Base-by-base conservation (phyloP, 2,329 filamentous ascomycete genomes). In the Chalaropsis thielavioides region DNA sequence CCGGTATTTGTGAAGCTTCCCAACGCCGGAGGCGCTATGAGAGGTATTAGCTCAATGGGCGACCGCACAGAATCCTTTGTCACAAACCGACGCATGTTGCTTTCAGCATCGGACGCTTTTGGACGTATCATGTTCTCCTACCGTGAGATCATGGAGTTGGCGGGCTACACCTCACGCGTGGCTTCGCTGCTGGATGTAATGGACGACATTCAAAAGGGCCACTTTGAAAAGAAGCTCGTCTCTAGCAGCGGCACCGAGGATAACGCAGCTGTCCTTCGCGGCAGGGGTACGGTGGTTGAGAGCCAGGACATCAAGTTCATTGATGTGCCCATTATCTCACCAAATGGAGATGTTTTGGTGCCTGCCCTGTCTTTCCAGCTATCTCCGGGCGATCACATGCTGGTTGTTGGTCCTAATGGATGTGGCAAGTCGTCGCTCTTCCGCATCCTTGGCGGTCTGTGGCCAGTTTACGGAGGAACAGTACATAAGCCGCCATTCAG, bases 41-140 rank as follows among this genome's bases (percentile, higher is more conserved):
- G 81, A 54, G 77, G 78, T 13, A 77, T 80, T 70, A 27, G 31
- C 13, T 86, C 78, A 72, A 88, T 89, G 85, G 87, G 87, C 56
- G 85, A 90, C 72, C 76, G 84, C 68, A 86, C 84, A 44, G 83
- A 86, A 74, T 87, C 85, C 67, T 97, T 99, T 71, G 89, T 99
- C 49, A 99, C 92, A 0, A 99, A 97, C 73, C 81, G 94, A 56
- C 83, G 94, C 66, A 89, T 99, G 82, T 80, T 99, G 13, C 81
- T 99, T 5, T 92, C 90, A 46, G 94, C 91, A 1, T 97, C 92
- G 0, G 94, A 99, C 73, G 92, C 92, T 27, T 96, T 96, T 72
- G 92, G 92, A 1, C 87, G 94, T 67, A 81, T 97, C 69, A 96
- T 96, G 92, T 96, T 96, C 76, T 95, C 90, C 1, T 97, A 96